Evolutionary conservation across 306 rosid species (phyloP).

Genomic region (Fagus crenata): DNA sequence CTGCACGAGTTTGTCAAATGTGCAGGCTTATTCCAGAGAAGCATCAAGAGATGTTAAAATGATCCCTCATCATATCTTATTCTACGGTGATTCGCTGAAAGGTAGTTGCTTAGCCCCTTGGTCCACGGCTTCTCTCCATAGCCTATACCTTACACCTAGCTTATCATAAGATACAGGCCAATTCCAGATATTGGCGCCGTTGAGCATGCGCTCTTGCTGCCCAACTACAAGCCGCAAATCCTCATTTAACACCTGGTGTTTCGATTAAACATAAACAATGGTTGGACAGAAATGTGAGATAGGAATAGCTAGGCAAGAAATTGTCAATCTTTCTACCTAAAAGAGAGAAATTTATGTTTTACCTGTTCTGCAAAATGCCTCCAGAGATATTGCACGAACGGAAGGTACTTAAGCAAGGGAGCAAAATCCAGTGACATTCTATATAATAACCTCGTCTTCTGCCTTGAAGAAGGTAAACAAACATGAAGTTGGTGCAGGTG

Average conservation of each 20-base stretch:
- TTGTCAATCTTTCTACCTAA: neutral
- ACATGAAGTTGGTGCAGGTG: conserved; percentile 96
- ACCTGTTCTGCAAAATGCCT: conserved; percentile 92
- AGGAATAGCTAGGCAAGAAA: neutral
- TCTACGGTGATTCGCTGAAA: conserved; percentile 42
- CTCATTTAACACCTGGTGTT: conserved; percentile 72
- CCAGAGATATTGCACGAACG: conserved; percentile 79
- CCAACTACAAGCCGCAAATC: conserved; percentile 83
- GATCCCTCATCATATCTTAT: conserved; percentile 15
- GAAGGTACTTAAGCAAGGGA: conserved; percentile 74
- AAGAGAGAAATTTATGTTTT: neutral
- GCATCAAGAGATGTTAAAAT: conserved; percentile 1
- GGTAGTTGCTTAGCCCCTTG: conserved; percentile 64
- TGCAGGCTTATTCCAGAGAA: conserved; percentile 29
- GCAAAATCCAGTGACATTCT: conserved; percentile 96
- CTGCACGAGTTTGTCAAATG: conserved; percentile 12
- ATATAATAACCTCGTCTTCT: conserved; percentile 76
- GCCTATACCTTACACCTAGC: conserved; percentile 83
- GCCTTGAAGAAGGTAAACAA: conserved; percentile 81
- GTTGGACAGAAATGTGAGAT: neutral
- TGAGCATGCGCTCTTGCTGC: conserved; percentile 85
- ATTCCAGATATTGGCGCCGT: conserved; percentile 83
- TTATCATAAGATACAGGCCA: conserved; percentile 84
- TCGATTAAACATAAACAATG: conserved; percentile 2
- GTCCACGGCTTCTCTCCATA: conserved; percentile 86